These are phyloP conservation scores for Narthecium ossifragum DNA, from an alignment of 106 monocot species.

Conservation along the genomic window DNA sequence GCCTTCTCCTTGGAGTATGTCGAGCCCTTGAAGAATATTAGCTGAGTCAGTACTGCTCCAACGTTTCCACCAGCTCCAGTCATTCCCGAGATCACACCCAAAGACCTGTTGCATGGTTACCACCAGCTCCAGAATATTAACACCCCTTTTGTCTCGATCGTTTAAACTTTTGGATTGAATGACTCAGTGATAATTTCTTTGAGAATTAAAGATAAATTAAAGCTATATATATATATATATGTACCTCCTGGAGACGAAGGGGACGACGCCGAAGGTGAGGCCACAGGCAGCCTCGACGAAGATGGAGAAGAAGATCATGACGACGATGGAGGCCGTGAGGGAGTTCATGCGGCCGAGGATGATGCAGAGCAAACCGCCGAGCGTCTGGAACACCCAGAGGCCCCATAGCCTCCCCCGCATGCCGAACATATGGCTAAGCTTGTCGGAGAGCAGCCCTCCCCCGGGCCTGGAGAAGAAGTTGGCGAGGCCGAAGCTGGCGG, in stretches of 20 bases:
- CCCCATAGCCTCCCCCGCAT: conserved; percentile 66
- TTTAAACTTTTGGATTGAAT: no score
- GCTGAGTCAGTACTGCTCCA: conserved; percentile 63
- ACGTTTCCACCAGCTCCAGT: conserved; percentile 59
- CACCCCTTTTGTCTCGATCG: no score
- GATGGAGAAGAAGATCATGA: conserved; percentile 59
- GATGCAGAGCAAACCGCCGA: conserved; percentile 60
- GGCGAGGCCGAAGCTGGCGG: conserved; percentile 68
- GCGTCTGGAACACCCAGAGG: conserved; percentile 55
- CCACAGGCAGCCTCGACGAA: conserved; percentile 65
- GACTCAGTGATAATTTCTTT: no score
- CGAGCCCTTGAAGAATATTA: conserved; percentile 58
- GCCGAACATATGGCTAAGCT: conserved; percentile 22
- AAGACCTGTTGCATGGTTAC: no score
- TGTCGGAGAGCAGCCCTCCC: conserved; percentile 49
- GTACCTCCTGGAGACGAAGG: conserved; percentile 61
- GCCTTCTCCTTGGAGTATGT: conserved; percentile 31
- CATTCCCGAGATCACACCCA: conserved; percentile 28
- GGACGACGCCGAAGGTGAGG: conserved; percentile 49
- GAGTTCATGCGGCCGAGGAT: conserved; percentile 38
- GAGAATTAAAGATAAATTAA: no score
- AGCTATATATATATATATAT: no score
- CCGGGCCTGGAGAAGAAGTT: conserved; percentile 54
- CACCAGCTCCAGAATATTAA: no score
- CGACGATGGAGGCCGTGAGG: conserved; percentile 34